Base-by-base conservation (phyloP, 2,329 filamentous ascomycete genomes). In the Harringtonia lauricola region DNA sequence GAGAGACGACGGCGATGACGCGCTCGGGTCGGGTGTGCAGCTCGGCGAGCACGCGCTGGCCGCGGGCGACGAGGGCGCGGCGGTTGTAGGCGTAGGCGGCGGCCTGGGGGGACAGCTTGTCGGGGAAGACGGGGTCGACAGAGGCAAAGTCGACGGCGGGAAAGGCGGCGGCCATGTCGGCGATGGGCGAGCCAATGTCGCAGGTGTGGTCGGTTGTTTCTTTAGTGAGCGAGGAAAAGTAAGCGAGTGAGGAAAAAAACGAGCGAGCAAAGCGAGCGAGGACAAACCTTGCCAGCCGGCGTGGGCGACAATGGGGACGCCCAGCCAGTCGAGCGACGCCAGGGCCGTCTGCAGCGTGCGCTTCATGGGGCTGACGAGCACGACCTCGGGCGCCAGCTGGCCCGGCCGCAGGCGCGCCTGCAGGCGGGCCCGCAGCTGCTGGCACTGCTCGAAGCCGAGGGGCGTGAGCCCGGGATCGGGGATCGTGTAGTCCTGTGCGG, bases 311-410 rank as follows among this genome's bases (percentile, higher is more conserved):
- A 82, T 65, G 37, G 65, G 67, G 18, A 79, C 62, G 1, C 73
- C 74, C 37, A 83, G 61, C 68, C 72, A 81, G 50, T 72, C 70
- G 2, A 83, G 62, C 0, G 71, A 70, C 9, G 72, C 63, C 35
- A 71, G 62, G 1, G 79, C 72, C 2, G 81, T 84, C 59, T 85
- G 75, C 26, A 83, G 63, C 2, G 79, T 83, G 26, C 81, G 68
- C 15, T 68, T 64, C 75, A 83, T 81, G 1, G 80, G 75, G 53
- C 77, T 82, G 39, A 75, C 72, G 28, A 85, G 55, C 42, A 84
- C 74, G 24, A 71, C 59, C 17, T 71, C 70, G 10, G 73, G 63
- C 41, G 71, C 63, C 3, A 66, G 55, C 46, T 68, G 58, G 14
- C 62, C 57, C 6, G 57, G 59, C n/a, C n/a, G n/a, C 19, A 72